A percentile compares a stretch with the other conserved stretches of the same genome.
Evolutionary conservation across 1,139 yeast genomes (phyloP).

Genomic region (Saccharomyces hybrid): DNA sequence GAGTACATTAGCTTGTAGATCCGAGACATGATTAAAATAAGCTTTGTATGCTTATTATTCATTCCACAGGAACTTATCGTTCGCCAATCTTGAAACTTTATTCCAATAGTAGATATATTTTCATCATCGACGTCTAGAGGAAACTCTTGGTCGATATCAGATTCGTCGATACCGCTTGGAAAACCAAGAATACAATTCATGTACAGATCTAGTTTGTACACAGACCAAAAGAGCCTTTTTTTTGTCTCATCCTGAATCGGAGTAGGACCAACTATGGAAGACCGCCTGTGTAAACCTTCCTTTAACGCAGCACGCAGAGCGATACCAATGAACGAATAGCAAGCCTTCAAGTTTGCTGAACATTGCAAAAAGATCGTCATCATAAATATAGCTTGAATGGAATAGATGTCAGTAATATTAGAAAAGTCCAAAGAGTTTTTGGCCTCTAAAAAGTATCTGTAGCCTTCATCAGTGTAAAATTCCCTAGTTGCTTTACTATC

Average conservation of each 20-base stretch:
- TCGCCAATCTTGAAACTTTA: slow-evolving; percentile 25
- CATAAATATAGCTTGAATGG: slow-evolving; percentile 65
- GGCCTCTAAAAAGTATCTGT: slow-evolving; percentile 76
- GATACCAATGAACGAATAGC: slow-evolving; percentile 84
- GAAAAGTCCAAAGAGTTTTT: slow-evolving; percentile 66
- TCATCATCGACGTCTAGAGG: slow-evolving; percentile 83
- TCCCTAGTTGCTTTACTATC: slow-evolving; percentile 38
- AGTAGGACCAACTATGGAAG: slow-evolving; percentile 30
- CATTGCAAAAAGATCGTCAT: slow-evolving; percentile 75
- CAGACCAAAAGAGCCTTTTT: slow-evolving; percentile 79
- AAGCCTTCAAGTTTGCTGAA: slow-evolving; percentile 77
- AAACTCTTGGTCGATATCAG: slow-evolving; percentile 76
- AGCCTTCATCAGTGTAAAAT: slow-evolving; percentile 66
- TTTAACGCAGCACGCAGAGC: slow-evolving; percentile 76
- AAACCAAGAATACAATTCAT: slow-evolving; percentile 80
- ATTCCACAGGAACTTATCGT: slow-evolving; percentile 60
- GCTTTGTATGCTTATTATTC: slow-evolving; percentile 73
- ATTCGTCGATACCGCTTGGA: slow-evolving; percentile 52
- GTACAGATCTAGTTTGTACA: slow-evolving; percentile 83
- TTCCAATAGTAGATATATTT: slow-evolving; percentile 52
- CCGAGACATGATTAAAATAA: slow-evolving; percentile 50
- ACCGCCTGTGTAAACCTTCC: slow-evolving; percentile 74
- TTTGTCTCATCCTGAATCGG: slow-evolving; percentile 78
- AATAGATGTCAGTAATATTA: slow-evolving; percentile 52
- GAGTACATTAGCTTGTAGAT: slow-evolving; percentile 43